Evolutionary conservation across 805 yeast species (phyloP).

Genomic region (Lipomyces sp.): DNA sequence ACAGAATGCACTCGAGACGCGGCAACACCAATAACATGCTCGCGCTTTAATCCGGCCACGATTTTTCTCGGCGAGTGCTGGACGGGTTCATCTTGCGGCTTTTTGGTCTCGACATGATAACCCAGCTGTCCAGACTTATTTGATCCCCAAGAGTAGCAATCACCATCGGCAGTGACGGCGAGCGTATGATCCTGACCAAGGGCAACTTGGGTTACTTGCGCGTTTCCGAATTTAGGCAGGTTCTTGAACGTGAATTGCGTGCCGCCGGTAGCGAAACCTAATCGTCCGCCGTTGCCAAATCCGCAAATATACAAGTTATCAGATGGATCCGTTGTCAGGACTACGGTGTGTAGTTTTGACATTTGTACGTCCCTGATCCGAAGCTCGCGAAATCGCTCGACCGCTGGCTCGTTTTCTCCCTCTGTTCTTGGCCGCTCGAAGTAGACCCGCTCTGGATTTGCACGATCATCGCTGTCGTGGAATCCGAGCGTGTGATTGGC

Average conservation of each 20-base stretch:
- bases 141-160: conserved; percentile 80
- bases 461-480: conserved; percentile 63
- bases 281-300: conserved; percentile 68
- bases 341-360: conserved; percentile 68
- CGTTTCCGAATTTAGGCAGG: conserved; percentile 49
- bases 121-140: conserved; percentile 74
- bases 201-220: conserved; percentile 49
- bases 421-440: conserved; percentile 39
- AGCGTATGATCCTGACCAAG: conserved; percentile 72
- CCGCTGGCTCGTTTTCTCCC: conserved; percentile 36
- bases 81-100: conserved; percentile 41
- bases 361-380: conserved; percentile 56
- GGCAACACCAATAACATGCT: conserved; percentile 52
- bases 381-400: conserved; percentile 48
- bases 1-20: conserved; percentile 75
- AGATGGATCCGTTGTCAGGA: conserved; percentile 55
- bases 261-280: conserved; percentile 57
- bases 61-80: conserved; percentile 50
- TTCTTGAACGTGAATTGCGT: conserved; percentile 48
- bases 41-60: conserved; percentile 50
- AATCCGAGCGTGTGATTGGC: conserved; percentile 67
- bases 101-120: conserved; percentile 45
- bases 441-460: conserved; percentile 51
- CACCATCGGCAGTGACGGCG: conserved; percentile 57
- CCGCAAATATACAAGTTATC: conserved; percentile 67